Evolutionary conservation across 164 flowering plant genomes (phyloP), one percentile per base, ranked within the genome.

Genomic region (Magnolia changhungtana): DNA sequence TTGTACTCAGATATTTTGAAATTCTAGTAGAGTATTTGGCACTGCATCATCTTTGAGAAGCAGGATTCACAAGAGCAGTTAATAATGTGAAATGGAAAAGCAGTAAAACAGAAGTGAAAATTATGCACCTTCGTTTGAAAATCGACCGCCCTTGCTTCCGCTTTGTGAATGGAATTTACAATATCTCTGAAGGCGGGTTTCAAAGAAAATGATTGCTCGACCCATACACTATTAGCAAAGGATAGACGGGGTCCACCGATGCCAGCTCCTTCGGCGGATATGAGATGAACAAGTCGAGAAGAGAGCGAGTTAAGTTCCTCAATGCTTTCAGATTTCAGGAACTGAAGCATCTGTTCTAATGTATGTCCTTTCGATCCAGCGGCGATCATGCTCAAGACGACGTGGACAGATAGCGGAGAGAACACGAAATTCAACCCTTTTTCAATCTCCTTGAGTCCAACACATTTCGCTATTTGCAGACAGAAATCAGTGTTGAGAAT

Each of bases 141-240:
- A 86, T 89, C 91, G 67, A 81, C 92, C 71, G 81, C 82, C 63
- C 67, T 72, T 1, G 82, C 72, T 18, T 83, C 67, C 18, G 95
- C 91, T 68, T 83, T 88, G 74, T 88, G 90, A 49, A 77, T 76
- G 20, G 67, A 68, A 14, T 89, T 87, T 13, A 90, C 87, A 14
- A 88, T 76, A 71, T 85, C 76, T 70, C 85, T 85, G 80, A 88
- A 92, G 75, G 80, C 77, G 70, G 86, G 80, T 75, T 85, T 90
- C 58, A 91, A 69, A 72, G 84, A 69, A 49, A 86, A 80, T 20
- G 86, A 80, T 71, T 75, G 80, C 45, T 91, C 90, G 20, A 89
- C 63, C 97, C 95, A 91, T 23, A 88, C 82, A 0, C 92, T 89
- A 66, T 90, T 88, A 6, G 85, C 91, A 14, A 86, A 86, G 2